Evolutionary conservation across 1,284 basidiomycete species (phyloP), one percentile per base, ranked within the genome.

Genomic region (Puccinia coronata): DNA sequence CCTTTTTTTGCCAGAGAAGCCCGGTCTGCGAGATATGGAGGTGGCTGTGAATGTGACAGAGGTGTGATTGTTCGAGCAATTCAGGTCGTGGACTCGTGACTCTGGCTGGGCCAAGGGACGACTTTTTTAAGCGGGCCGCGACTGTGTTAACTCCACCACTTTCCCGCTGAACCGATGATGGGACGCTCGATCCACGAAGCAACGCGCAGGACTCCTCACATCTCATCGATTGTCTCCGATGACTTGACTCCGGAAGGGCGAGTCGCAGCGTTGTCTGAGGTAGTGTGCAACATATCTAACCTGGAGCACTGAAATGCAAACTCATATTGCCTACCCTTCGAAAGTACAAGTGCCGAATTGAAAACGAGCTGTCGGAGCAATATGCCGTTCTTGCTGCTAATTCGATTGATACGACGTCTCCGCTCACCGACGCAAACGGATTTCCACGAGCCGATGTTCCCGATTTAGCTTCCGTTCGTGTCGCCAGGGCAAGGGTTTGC

Each of bases 401-500:
- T 36, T 25, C 41, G 16, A 71, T 59, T 14, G 77, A 71, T 57
- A 11, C 72, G n/a, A 59, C 0, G 20, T 71, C 65, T n/a, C 65
- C 77, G 5, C 49, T 80, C n/a, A 80, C 57, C 25, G 77, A 80
- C n/a, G 23, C 8, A 16, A n/a, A 47, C 16, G 77, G 67, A 16
- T 80, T 80, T 49, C 77, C 77, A 20, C 47, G 77, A 80, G 65
- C 53, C 57, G 77, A 80, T 49, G 41, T 80, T 34, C 65, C 65
- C 47, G 77, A 80, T 61, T 47, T 80, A n/a, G 36, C 77, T 23
- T 70, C 77, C 18, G 77, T 80, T 20, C 25, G 65, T 41, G 65
- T 80, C 28, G 65, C 77, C 25, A 55, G 77, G 49, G 55, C 43
- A 55, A 55, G 65, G 39, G 63, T 80, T 23, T 69, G 55, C 47